Base-by-base conservation (phyloP, 1,284 basidiomycete species). In the Apiotrichum siamense region DNA sequence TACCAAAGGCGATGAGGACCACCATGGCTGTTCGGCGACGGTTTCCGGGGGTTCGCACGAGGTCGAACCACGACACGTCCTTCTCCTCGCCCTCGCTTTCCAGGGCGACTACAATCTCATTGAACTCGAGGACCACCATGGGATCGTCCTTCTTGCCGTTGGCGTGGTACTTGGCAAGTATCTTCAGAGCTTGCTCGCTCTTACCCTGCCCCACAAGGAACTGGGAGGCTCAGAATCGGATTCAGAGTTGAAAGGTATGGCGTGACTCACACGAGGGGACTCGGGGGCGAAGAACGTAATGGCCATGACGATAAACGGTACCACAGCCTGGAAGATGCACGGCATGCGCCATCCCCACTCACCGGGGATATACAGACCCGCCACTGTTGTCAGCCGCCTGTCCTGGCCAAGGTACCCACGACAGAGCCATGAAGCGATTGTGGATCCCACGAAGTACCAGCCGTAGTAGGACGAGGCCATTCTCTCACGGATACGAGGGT, bases 31-130 rank as follows among this genome's bases (percentile, higher is more conserved):
- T 55, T 7, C 70, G 60, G 21, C 60, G 49, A 21, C 65, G 58
- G 55, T 73, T 73, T 1, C 57, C 67, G 0, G 43, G 47, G 0
- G 67, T 70, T 38, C 50, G 49, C 44, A 72, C 52, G 49, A 72
- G 68, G 47, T 62, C 61, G 17, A 61, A 32, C 49, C 65, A 66
- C 21, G 54, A 53, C 25, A 52, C 56, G 32, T 60, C 43, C n/a
- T 47, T 35, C 21, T 39, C 48, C 2, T 23, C 31, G 15, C 47
- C 42, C 47, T 66, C 66, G 9, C 50, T 38, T 4, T 51, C 62
- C 27, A 69, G 47, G 0, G 64, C 55, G 1, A 50, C 54, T 23
- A 54, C 49, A 46, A 72, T 70, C 53, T 71, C 66, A 12, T 52
- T 32, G 21, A 61, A 44, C 40, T 57, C 50, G 41, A 47, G 45